These are phyloP conservation scores for Cinnamomum micranthum DNA, from an alignment of 164 flowering plant species.

Conservation along the genomic window DNA sequence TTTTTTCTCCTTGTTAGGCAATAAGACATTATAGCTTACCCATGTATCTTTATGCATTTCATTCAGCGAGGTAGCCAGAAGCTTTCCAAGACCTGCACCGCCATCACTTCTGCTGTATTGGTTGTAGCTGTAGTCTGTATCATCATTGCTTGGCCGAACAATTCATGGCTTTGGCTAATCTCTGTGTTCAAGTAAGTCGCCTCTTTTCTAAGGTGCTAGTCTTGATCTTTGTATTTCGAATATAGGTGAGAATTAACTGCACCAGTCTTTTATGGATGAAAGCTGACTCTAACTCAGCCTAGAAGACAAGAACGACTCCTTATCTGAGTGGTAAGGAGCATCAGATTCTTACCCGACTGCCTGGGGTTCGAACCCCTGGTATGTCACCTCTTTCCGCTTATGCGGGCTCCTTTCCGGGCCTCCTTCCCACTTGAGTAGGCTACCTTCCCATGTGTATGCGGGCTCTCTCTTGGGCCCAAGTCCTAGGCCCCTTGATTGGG, in stretches of 20 bases:
- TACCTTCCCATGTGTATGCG: too few relatives aligned
- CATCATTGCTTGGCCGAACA: conserved; percentile 56
- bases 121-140: conserved; percentile 53
- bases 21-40: neutral
- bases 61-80: conserved; percentile 80
- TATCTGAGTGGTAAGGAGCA: too few relatives aligned
- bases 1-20: neutral
- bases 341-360: too few relatives aligned
- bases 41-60: conserved; percentile 2
- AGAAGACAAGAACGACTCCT: too few relatives aligned
- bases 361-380: neutral
- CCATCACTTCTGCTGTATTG: conserved; percentile 51
- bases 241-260: neutral
- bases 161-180: conserved; percentile 89
- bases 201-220: neutral
- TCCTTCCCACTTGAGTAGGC: too few relatives aligned
- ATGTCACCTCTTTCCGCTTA: too few relatives aligned
- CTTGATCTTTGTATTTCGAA: neutral
- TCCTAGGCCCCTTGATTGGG: too few relatives aligned
- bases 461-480: too few relatives aligned
- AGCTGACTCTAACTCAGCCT: neutral
- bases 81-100: conserved; percentile 48
- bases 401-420: too few relatives aligned
- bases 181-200: conserved; percentile 77
- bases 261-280: too few relatives aligned